A percentile compares a stretch with the other conserved stretches of the same genome.
These are phyloP conservation scores for Aspergillus nomiae DNA, from an alignment of 2,329 filamentous ascomycete species.

Conservation along the genomic window DNA sequence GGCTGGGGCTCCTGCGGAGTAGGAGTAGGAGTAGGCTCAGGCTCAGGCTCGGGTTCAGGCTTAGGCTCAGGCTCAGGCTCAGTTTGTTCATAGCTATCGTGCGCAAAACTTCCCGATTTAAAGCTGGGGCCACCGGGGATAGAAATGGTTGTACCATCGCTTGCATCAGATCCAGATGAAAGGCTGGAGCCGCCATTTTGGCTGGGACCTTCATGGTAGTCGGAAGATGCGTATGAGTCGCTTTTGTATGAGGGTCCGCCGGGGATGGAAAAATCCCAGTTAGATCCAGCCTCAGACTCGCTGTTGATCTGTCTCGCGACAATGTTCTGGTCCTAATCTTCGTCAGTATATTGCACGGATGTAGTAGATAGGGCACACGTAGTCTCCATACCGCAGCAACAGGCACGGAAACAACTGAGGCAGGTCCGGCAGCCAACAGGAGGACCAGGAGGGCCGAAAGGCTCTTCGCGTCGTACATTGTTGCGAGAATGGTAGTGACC, in stretches of 20 bases:
- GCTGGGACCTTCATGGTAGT: background rate
- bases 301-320: slow-evolving; percentile 10
- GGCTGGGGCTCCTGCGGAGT: background rate
- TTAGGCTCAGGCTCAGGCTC: slow-evolving; percentile 18
- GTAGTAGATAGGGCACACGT: background rate
- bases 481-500: slow-evolving; percentile 2
- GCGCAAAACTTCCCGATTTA: slow-evolving; percentile 18
- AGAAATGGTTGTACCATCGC: slow-evolving; percentile 12
- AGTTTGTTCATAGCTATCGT: slow-evolving; percentile 19
- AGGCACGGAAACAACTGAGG: slow-evolving; percentile 32
- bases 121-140: slow-evolving; percentile 19
- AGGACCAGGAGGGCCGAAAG: slow-evolving; percentile 34
- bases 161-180: slow-evolving; percentile 10
- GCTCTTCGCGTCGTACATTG: slow-evolving; percentile 29
- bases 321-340: background rate
- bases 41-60: background rate
- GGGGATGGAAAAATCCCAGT: slow-evolving; percentile 19
- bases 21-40: background rate
- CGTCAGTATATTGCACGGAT: slow-evolving; percentile 13
- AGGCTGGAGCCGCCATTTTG: background rate
- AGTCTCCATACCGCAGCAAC: slow-evolving; percentile 23
- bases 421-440: slow-evolving; percentile 29
- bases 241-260: slow-evolving; percentile 18
- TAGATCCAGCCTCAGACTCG: slow-evolving; percentile 16
- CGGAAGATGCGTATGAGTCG: background rate